Conservation (phyloP, 2,329 filamentous ascomycete species). For the Paecilomyces formosus region DNA sequence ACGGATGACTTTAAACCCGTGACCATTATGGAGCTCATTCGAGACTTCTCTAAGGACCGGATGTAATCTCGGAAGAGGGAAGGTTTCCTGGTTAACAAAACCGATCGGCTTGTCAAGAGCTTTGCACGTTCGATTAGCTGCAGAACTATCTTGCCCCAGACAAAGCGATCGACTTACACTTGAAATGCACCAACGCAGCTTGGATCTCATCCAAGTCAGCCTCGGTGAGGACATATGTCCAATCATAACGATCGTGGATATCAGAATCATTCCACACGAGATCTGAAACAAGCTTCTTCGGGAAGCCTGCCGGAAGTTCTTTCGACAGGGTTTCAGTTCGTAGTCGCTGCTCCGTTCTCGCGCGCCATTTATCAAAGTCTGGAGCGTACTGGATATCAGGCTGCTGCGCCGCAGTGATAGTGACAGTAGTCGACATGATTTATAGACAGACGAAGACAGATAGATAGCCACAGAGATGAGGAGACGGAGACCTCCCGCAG, state of each 20-base stretch:
- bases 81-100: conserved; percentile 40
- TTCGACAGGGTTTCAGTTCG: conserved; percentile 5
- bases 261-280: conserved; percentile 42
- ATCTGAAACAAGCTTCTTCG: conserved; percentile 30
- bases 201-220: conserved; percentile 38
- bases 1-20: conserved; percentile 39
- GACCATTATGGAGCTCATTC: conserved; percentile 31
- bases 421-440: neutral
- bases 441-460: no score
- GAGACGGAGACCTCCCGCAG: neutral
- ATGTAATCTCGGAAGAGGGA: conserved; percentile 34
- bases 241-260: conserved; percentile 31
- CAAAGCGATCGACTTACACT: conserved; percentile 17
- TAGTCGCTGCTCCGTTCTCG: conserved; percentile 7
- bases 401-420: conserved; percentile 18
- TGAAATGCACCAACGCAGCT: conserved; percentile 34
- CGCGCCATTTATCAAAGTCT: conserved; percentile 9
- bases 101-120: conserved; percentile 23
- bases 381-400: conserved; percentile 11
- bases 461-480: neutral
- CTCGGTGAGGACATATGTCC: conserved; percentile 30
- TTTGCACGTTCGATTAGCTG: conserved; percentile 5
- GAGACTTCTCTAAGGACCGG: conserved; percentile 25
- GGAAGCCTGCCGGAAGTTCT: conserved; percentile 36
- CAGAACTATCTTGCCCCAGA: neutral